Base-by-base conservation (phyloP, 306 rosid species). In the Datisca glomerata region DNA sequence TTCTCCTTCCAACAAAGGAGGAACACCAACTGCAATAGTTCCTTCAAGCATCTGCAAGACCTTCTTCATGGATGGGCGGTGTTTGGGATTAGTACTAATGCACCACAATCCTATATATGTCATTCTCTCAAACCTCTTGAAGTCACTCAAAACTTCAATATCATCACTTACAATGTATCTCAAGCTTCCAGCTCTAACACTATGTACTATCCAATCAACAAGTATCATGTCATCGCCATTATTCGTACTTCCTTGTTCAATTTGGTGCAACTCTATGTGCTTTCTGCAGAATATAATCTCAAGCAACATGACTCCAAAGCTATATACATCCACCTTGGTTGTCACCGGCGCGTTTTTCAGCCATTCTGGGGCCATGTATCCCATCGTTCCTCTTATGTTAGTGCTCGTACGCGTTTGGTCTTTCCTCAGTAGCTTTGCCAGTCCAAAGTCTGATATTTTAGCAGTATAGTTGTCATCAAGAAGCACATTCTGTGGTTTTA, bases 361-460 rank as follows among this genome's bases (percentile, higher is more conserved):
- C 76, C 76, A 54, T 56, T 69, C 59, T 0, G 71, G 76, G 2
- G 64, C 61, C 31, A 69, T 43, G 12, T 54, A 64, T 19, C 71
- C 71, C 7, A 62, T 18, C 7, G 76, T 49, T 54, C 76, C 76
- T 53, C 71, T 49, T 0, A 64, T 20, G 18, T 66, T 40, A 5
- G 68, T 70, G 24, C 25, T 34, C 15, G 68, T 70, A n/a, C 50
- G 38, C 0, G 57, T 54, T 37, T 70, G 76, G 36, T 64, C 27
- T 5, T 55, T 15, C 43, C 33, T 59, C 53, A 59, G 21, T 5
- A 70, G 45, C 57, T 70, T 70, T 15, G 71, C 57, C 19, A 70
- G 6, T 39, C 68, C 72, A 15, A 59, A 70, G 59, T 70, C 65
- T 0, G 68, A 54, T 27, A 70, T 49, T 18, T 70, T 55, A 3